Percentiles rank a stretch among this genome's conserved stretches.
Conservation (phyloP, 2,329 filamentous ascomycete genomes). For the Xylariales sp. region DNA sequence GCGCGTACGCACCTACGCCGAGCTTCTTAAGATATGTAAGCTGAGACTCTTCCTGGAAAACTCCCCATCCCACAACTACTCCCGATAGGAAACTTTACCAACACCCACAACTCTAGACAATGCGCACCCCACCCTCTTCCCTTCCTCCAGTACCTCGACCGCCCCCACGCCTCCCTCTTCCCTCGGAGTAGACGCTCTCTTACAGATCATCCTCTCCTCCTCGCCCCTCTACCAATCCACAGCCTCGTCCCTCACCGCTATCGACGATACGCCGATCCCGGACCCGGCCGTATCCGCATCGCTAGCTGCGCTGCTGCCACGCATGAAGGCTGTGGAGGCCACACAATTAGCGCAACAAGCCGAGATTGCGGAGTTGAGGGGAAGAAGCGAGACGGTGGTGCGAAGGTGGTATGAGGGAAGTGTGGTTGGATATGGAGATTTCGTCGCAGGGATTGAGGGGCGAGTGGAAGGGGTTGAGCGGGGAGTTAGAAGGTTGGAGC, state of each 20-base stretch:
- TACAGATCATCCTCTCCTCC: conserved; percentile 51
- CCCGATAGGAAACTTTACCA: too few relatives aligned
- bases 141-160: conserved; percentile 38
- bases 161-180: conserved; percentile 47
- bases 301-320: conserved; percentile 53
- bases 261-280: conserved; percentile 52
- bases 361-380: conserved; percentile 60
- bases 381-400: conserved; percentile 57
- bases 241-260: conserved; percentile 53
- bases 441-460: conserved; percentile 67
- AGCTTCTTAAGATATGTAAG: conserved; percentile 58
- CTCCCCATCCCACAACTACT: too few relatives aligned
- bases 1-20: conserved; percentile 51
- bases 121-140: conserved; percentile 51
- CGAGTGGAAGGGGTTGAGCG: conserved; percentile 63
- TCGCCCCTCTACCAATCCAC: conserved; percentile 51
- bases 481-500: conserved; percentile 59
- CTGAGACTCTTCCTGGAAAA: too few relatives aligned
- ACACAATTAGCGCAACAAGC: conserved; percentile 58
- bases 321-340: conserved; percentile 57
- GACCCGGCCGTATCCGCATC: conserved; percentile 49
- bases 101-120: conserved; percentile 45
- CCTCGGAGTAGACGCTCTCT: conserved; percentile 46
- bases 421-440: conserved; percentile 62
- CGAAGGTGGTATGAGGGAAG: conserved; percentile 71